Percentiles rank a stretch among this genome's conserved stretches.
These are phyloP conservation scores for Pseudoturritis turrita DNA, from an alignment of 345 rosid genomes.

Conservation along the genomic window DNA sequence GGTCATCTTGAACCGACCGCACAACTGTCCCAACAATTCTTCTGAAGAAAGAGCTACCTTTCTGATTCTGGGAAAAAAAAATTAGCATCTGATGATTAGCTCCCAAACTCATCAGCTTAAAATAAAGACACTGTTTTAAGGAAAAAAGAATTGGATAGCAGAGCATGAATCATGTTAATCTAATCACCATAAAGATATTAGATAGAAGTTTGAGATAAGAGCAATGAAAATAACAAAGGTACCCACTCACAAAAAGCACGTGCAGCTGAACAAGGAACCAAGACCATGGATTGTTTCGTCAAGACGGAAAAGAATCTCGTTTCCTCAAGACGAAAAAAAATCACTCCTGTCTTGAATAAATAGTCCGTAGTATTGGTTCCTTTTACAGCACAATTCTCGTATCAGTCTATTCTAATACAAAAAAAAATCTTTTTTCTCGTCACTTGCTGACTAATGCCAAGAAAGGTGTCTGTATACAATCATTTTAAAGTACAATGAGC, in stretches of 20 bases:
- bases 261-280: conserved; percentile 12
- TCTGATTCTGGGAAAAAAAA: conserved; percentile 48
- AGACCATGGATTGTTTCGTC: neutral
- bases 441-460: neutral
- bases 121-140: neutral
- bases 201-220: neutral
- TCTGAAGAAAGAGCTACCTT: conserved; percentile 68
- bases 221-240: neutral
- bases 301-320: too few species aligned
- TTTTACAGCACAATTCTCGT: neutral
- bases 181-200: neutral
- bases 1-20: conserved; percentile 86
- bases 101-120: neutral
- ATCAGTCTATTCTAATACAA: conserved; percentile 4
- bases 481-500: neutral
- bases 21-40: conserved; percentile 87
- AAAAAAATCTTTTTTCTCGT: neutral
- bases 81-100: neutral
- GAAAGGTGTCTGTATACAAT: neutral
- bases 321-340: too few species aligned
- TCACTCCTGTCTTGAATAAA: neutral
- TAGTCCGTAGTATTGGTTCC: neutral
- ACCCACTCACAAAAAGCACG: neutral
- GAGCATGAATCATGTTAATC: neutral
- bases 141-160: neutral